Conservation (phyloP, 139 green algal genomes). For the Chlamydomonas sphaeroides region DNA sequence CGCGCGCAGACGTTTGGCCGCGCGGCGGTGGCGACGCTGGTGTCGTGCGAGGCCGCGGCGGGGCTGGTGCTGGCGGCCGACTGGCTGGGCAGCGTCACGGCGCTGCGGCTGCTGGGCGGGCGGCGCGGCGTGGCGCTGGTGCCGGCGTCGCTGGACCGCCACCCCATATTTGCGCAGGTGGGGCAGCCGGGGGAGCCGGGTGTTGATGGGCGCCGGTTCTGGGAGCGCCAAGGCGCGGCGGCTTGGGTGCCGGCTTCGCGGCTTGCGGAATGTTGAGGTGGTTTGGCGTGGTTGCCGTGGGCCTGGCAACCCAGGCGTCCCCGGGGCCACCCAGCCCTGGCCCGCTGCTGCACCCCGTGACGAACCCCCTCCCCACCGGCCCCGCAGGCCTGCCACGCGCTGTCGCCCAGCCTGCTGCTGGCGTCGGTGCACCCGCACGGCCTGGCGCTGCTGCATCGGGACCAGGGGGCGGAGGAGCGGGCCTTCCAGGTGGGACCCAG, state of each 20-base stretch:
- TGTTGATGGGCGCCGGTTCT: not conserved
- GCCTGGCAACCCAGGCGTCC: no score
- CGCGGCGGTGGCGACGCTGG: not conserved
- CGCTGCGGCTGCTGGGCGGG: constrained; percentile 21
- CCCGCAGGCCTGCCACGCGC: not conserved
- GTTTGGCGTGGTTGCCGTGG: no score
- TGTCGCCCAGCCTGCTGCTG: not conserved
- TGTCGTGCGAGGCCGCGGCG: not conserved
- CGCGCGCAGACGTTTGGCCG: not conserved
- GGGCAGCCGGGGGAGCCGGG: not conserved
- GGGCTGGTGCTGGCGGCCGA: constrained; percentile 14
- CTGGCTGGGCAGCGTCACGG: constrained; percentile 24
- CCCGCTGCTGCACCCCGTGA: no score
- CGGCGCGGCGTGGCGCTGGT: constrained; percentile 13
- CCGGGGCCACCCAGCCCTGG: no score
- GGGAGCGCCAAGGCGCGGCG: no score
- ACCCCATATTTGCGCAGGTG: constrained; percentile 35
- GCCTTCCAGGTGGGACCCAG: no score
- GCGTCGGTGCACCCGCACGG: constrained; percentile 33
- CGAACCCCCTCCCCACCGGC: no score
- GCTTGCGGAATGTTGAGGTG: no score
- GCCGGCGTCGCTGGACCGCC: not conserved
- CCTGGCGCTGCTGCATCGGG: constrained; percentile 14
- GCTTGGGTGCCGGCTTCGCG: no score
- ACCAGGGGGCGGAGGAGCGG: constrained; percentile 7